A percentile compares a stretch with the other conserved stretches of the same genome.
phyloP scores from a whole-genome alignment of 2,329 filamentous ascomycete genomes.

The Ophiostoma australiae region DNA sequence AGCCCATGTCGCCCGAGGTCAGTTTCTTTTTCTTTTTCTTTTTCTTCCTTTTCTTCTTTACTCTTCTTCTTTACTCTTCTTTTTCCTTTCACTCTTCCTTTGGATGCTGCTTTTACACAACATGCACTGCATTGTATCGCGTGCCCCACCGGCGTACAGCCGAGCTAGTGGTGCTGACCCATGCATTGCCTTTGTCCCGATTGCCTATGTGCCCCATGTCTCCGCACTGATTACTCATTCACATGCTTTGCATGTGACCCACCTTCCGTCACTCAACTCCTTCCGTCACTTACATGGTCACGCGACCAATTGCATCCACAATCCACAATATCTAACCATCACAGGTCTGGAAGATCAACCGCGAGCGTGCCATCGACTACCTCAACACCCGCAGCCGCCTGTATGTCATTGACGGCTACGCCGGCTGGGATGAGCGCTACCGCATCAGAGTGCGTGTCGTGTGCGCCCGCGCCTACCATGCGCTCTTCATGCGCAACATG shows the following conservation, averaged over 20 bases:
- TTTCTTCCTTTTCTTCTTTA: too few relatives aligned
- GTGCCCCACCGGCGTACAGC: constrained; percentile 24
- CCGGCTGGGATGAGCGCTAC: constrained; percentile 98
- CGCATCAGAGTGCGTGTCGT: constrained; percentile 95
- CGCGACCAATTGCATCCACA: neutral
- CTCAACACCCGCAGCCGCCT: constrained; percentile 98
- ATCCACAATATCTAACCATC: neutral
- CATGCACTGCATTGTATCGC: neutral
- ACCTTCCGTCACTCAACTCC: neutral
- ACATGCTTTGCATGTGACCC: constrained; percentile 13
- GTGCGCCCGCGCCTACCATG: constrained; percentile 98
- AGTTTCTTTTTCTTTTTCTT: constrained; percentile 38
- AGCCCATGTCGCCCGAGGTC: constrained; percentile 96
- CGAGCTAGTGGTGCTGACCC: constrained; percentile 23
- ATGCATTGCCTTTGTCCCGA: neutral
- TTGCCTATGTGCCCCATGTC: neutral
- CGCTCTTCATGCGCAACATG: constrained; percentile 99
- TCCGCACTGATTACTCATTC: constrained; percentile 13
- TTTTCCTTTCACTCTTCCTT: neutral
- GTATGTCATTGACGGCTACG: constrained; percentile 96
- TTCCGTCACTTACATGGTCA: neutral
- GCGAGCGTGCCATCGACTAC: constrained; percentile 97
- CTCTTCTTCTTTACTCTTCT: too few relatives aligned
- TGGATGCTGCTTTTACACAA: too few relatives aligned
- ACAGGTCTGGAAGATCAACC: constrained; percentile 99